These are phyloP conservation scores for Diplodia scrobiculata DNA, from an alignment of 2,329 filamentous ascomycete species.

Conservation along the genomic window DNA sequence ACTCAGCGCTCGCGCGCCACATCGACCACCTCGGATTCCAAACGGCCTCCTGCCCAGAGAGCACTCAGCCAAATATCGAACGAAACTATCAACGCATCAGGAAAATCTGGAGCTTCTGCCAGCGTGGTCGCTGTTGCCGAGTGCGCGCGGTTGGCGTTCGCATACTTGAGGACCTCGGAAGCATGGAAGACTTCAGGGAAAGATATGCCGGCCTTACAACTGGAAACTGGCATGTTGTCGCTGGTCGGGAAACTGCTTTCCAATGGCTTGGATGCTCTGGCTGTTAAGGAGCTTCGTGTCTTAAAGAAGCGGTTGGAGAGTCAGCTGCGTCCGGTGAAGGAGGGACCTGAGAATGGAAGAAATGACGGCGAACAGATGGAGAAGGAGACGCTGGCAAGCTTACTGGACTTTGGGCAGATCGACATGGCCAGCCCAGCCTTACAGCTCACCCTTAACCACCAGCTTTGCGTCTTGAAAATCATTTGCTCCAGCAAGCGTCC, in stretches of 20 bases:
- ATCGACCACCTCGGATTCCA: constrained; percentile 33
- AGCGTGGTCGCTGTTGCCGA: constrained; percentile 62
- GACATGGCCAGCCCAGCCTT: constrained; percentile 41
- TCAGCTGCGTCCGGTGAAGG: constrained; percentile 33
- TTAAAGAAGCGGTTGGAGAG: constrained; percentile 65
- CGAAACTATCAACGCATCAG: constrained; percentile 50
- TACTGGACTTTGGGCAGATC: constrained; percentile 63
- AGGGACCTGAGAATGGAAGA: constrained; percentile 31
- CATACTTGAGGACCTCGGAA: constrained; percentile 63
- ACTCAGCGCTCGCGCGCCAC: constrained; percentile 30
- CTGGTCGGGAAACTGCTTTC: constrained; percentile 67
- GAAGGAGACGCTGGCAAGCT: constrained; percentile 57
- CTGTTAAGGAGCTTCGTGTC: constrained; percentile 67
- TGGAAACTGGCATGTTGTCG: constrained; percentile 73
- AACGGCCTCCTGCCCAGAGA: constrained; percentile 59
- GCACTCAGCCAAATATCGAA: constrained; percentile 63
- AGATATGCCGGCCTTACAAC: constrained; percentile 63
- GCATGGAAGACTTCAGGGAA: constrained; percentile 54
- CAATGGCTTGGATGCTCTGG: constrained; percentile 67
- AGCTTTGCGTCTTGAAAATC: constrained; percentile 66
- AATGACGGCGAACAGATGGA: constrained; percentile 43
- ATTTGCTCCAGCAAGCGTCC: constrained; percentile 64
- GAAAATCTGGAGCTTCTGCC: constrained; percentile 37
- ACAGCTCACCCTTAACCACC: constrained; percentile 62
- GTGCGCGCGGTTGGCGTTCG: constrained; percentile 69